These are phyloP conservation scores for Wickerhamiella lipophila DNA, from an alignment of 805 yeast species.

Conservation along the genomic window DNA sequence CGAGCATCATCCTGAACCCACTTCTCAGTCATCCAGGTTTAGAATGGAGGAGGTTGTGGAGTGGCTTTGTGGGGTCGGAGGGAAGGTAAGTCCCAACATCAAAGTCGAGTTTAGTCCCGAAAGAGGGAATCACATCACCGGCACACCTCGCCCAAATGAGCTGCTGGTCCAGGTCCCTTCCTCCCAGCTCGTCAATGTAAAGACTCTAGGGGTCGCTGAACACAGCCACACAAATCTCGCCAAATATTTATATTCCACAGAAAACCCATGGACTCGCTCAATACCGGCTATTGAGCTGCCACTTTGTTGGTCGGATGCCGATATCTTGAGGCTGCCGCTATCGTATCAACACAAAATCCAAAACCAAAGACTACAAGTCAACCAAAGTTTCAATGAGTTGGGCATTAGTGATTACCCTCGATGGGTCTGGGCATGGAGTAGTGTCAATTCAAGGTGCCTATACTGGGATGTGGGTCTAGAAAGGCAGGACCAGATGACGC, in stretches of 20 bases:
- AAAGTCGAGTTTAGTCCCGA: not conserved
- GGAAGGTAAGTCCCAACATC: not conserved
- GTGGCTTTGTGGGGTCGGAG: constrained; percentile 7
- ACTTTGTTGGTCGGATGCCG: constrained; percentile 34
- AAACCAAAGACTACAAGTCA: constrained; percentile 16
- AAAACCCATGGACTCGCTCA: constrained; percentile 1
- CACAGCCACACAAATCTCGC: constrained; percentile 1
- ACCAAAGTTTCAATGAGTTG: not conserved
- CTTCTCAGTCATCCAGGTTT: not conserved
- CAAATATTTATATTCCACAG: not conserved
- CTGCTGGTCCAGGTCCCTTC: constrained; percentile 5
- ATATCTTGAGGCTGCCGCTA: constrained; percentile 18
- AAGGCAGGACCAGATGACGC: constrained; percentile 59
- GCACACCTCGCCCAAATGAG: not conserved
- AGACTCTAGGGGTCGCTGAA: not conserved
- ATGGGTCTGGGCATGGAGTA: constrained; percentile 66
- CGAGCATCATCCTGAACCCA: constrained; percentile 10
- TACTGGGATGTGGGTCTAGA: constrained; percentile 56
- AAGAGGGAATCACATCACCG: constrained; percentile 1
- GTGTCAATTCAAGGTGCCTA: constrained; percentile 83
- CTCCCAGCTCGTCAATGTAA: not conserved
- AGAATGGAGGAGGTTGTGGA: not conserved
- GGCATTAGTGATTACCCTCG: not conserved
- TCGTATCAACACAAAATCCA: constrained; percentile 15
- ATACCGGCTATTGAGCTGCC: not conserved